Percentiles rank a stretch among this genome's conserved stretches.
These are phyloP conservation scores for Zygnema cylindricum DNA, from an alignment of 139 green algal genomes.

Conservation along the genomic window DNA sequence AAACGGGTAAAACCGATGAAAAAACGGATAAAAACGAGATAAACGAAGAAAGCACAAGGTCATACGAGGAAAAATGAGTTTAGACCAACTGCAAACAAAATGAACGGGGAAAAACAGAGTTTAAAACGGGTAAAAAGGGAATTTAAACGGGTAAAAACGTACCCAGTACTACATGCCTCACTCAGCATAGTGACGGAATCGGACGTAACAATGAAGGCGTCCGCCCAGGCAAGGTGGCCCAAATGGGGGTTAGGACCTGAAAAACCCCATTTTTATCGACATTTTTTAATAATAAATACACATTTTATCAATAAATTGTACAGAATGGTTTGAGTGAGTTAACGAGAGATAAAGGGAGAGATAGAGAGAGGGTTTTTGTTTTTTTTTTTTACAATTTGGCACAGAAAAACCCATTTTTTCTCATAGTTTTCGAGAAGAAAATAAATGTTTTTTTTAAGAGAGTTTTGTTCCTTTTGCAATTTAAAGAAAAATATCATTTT, in stretches of 20 bases:
- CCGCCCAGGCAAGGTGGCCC: slow-evolving; percentile 56
- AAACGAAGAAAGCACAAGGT: background rate
- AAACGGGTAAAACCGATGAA: background rate
- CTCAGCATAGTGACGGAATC: slow-evolving; percentile 63
- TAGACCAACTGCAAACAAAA: background rate
- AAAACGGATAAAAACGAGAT: background rate
- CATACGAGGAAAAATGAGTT: background rate
- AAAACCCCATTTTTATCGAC: no score
- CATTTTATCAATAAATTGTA: no score
- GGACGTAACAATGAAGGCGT: slow-evolving; percentile 54
- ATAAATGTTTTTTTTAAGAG: no score
- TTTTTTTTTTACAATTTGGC: background rate
- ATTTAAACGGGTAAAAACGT: slow-evolving; percentile 13
- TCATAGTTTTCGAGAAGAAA: no score
- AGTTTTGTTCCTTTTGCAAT: no score
- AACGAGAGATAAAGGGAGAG: background rate
- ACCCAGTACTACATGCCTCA: slow-evolving; percentile 60
- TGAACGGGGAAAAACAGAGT: background rate
- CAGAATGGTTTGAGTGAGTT: no score
- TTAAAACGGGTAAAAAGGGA: background rate
- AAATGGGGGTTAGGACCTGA: slow-evolving; percentile 58
- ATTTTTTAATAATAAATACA: no score
- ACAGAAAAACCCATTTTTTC: no score
- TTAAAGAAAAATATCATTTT: no score
- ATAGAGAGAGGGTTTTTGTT: background rate